Percentiles rank a stretch among this genome's conserved stretches.
Evolutionary conservation across 2,329 filamentous ascomycete genomes (phyloP).

Genomic region (Alternaria angustiovoidea): DNA sequence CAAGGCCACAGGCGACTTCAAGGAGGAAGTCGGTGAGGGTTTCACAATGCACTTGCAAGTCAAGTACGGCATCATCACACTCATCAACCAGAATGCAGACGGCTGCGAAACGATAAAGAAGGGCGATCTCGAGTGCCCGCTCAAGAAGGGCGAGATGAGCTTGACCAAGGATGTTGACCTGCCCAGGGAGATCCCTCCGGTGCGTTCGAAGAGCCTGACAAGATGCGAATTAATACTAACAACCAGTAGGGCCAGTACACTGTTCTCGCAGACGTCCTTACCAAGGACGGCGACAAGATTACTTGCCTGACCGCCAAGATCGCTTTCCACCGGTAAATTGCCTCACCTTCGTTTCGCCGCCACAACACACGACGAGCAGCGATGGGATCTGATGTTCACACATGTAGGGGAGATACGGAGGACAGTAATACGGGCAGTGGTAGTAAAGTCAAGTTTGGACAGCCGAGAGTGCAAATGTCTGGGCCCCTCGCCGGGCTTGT

Average conservation of each 20-base stretch:
- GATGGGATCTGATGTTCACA: slow-evolving; percentile 16
- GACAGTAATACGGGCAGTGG: slow-evolving; percentile 5
- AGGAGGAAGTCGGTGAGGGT: slow-evolving; percentile 75
- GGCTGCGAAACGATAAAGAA: slow-evolving; percentile 90
- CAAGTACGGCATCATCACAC: slow-evolving; percentile 91
- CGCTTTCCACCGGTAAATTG: slow-evolving; percentile 61
- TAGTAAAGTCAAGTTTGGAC: slow-evolving; percentile 36
- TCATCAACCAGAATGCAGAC: slow-evolving; percentile 81
- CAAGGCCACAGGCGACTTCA: slow-evolving; percentile 78
- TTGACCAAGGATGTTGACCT: slow-evolving; percentile 85
- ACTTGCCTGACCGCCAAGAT: slow-evolving; percentile 86
- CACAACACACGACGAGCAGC: slow-evolving; percentile 20
- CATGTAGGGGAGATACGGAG: slow-evolving; percentile 15
- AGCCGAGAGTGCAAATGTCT: slow-evolving; percentile 44
- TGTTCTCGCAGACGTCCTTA: slow-evolving; percentile 86
- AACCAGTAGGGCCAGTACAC: slow-evolving; percentile 79
- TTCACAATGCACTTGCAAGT: slow-evolving; percentile 84
- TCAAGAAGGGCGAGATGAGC: slow-evolving; percentile 77
- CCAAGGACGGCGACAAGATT: slow-evolving; percentile 74
- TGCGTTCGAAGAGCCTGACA: slow-evolving; percentile 59
- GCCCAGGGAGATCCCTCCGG: slow-evolving; percentile 85
- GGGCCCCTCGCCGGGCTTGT: slow-evolving; percentile 48
- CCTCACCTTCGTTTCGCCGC: slow-evolving; percentile 13
- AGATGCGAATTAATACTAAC: slow-evolving; percentile 18
- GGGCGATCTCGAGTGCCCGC: slow-evolving; percentile 87